Evolutionary conservation across 2,329 filamentous ascomycete genomes (phyloP), one percentile per base, ranked within the genome.

Genomic region (Penicillium rolfsii): DNA sequence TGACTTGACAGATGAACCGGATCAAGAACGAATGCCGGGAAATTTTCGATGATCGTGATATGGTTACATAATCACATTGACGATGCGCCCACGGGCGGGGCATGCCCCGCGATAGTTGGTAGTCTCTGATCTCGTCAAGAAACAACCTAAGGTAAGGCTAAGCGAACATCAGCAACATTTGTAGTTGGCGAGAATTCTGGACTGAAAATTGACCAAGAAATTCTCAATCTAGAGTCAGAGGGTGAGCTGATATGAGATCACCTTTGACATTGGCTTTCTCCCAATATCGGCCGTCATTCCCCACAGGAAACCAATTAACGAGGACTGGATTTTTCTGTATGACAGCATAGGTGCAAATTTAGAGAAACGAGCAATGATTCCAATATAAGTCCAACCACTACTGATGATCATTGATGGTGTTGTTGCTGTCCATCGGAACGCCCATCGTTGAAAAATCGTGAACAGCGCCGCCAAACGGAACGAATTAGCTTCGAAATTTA

Each of bases 351-450:
- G 19, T 49, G 5, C 28, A 14, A 4, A 33, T 19, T 26, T 30
- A 49, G 26, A 49, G 28, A 19, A 46, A 26, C 1, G n/a, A 26
- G 43, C 4, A 46, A 7, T 26, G 9, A 16, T 1, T 16, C 6
- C 1, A 16, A 36, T 14, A 26, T 1, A 16, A 28, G 16, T 46
- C 16, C 5, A 46, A 26, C 9, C 9, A 12, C 22, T 26, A 26
- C 43, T 46, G 9, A 46, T 14, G 22, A 26, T 14, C 16, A 1
- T 16, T 12, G 7, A 43, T 16, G 66, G 60, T 8, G 62, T 71
- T 8, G 52, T 67, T 52, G 68, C 67, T 36, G 58, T 72, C 3
- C 69, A 71, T 61, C 69, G 70, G 26, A 63, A 61, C 22, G 67
- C 65, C 4, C 61, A 71, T 36, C 60, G 69, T 9, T 65, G 68